These are phyloP conservation scores for Creolimax fragrantissima DNA, from an alignment of 78 protist species.

Conservation along the genomic window DNA sequence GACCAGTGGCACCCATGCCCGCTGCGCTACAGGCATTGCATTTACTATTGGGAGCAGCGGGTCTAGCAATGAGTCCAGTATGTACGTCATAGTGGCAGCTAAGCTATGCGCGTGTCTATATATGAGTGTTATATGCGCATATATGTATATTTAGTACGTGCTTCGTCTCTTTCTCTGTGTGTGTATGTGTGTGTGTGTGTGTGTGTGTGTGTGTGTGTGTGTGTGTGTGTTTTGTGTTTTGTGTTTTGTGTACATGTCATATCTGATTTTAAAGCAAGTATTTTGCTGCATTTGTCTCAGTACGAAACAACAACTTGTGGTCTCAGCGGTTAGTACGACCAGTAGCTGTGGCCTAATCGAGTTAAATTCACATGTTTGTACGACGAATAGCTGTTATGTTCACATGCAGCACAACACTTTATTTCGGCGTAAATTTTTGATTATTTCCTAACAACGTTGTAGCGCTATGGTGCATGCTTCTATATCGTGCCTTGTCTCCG, in stretches of 20 bases:
- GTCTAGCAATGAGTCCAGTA: background rate
- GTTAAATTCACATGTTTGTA: too few species aligned
- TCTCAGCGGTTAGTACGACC: too few species aligned
- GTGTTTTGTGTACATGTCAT: background rate
- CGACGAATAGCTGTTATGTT: too few species aligned
- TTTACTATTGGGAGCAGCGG: background rate
- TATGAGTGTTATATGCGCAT: background rate
- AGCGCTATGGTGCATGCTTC: too few species aligned
- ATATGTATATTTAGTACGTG: background rate
- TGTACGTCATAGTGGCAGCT: background rate
- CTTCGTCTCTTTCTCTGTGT: background rate
- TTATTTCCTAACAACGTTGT: too few species aligned
- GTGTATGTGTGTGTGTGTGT: background rate
- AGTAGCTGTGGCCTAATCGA: too few species aligned
- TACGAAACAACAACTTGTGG: too few species aligned
- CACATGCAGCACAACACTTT: too few species aligned
- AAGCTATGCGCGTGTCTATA: background rate
- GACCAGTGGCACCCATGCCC: background rate
- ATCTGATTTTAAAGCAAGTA: too few species aligned
- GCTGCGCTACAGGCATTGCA: background rate
- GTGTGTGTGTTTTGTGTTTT: background rate
- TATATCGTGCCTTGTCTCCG: too few species aligned
- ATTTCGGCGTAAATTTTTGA: too few species aligned
- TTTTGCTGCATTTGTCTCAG: too few species aligned
- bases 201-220: background rate